These are phyloP conservation scores for Corylus heterophylla DNA, from an alignment of 306 rosid species.

Conservation along the genomic window DNA sequence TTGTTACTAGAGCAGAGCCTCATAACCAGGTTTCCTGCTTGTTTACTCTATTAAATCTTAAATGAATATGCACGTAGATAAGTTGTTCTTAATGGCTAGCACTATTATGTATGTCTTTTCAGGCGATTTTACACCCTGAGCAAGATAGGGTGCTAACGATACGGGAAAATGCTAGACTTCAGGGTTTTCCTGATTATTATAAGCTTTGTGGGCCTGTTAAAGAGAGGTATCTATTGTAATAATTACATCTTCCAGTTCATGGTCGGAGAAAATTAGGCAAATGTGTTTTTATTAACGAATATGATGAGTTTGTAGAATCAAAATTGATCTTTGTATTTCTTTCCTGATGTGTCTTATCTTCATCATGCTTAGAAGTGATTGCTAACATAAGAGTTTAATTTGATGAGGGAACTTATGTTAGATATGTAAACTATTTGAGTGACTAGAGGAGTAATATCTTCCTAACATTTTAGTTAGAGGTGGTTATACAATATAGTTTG, in stretches of 20 bases:
- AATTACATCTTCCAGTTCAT: background rate
- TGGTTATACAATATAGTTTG: too few species aligned
- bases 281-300: background rate
- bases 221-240: constrained; percentile 47
- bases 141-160: constrained; percentile 71
- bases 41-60: constrained; percentile 10
- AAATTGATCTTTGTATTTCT: background rate
- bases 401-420: background rate
- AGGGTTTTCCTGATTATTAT: constrained; percentile 86
- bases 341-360: background rate
- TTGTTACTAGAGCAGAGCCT: constrained; percentile 68
- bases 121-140: constrained; percentile 73
- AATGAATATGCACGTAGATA: background rate
- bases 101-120: constrained; percentile 16
- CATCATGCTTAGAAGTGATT: background rate
- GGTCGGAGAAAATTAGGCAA: background rate
- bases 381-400: background rate
- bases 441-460: too few species aligned
- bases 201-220: constrained; percentile 66
- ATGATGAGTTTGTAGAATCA: background rate
- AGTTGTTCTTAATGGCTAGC: background rate
- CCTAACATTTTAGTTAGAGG: too few species aligned
- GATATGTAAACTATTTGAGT: background rate
- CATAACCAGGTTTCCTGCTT: constrained; percentile 58
- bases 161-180: constrained; percentile 88